These are phyloP conservation scores for Orbilia blumenaviensis DNA, from an alignment of 2,329 filamentous ascomycete genomes.

Conservation along the genomic window DNA sequence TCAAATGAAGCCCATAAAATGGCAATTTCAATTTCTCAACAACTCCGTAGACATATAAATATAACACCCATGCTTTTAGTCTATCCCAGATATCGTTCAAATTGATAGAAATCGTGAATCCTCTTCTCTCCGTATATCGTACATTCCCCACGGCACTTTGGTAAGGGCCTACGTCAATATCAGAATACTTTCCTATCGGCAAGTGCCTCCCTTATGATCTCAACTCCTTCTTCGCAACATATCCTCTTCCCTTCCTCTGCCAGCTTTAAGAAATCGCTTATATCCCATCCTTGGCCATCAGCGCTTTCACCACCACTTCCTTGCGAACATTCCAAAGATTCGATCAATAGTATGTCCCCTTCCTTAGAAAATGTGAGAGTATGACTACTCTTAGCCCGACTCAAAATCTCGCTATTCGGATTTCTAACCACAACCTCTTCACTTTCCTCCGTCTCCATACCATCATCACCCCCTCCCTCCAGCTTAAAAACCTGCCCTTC, in stretches of 20 bases:
- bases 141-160: background rate
- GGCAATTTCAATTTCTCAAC: background rate
- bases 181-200: constrained; percentile 29
- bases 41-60: constrained; percentile 30
- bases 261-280: constrained; percentile 78
- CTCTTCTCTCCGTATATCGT: constrained; percentile 17
- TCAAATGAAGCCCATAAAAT: background rate
- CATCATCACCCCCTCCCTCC: background rate
- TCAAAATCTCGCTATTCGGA: constrained; percentile 40
- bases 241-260: constrained; percentile 71
- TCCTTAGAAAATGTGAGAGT: constrained; percentile 54
- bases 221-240: constrained; percentile 66
- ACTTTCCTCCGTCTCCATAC: constrained; percentile 20
- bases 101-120: background rate
- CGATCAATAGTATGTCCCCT: constrained; percentile 56
- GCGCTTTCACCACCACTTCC: constrained; percentile 28
- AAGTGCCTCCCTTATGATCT: constrained; percentile 29
- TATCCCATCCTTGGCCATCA: constrained; percentile 68
- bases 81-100: background rate
- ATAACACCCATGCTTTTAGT: constrained; percentile 10
- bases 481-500: constrained; percentile 15
- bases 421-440: constrained; percentile 22
- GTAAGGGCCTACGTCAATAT: background rate
- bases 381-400: constrained; percentile 38
- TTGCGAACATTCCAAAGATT: constrained; percentile 47